phyloP scores from a whole-genome alignment of 768 basidiomycete species.

The Tricholoma hemisulphureum region DNA sequence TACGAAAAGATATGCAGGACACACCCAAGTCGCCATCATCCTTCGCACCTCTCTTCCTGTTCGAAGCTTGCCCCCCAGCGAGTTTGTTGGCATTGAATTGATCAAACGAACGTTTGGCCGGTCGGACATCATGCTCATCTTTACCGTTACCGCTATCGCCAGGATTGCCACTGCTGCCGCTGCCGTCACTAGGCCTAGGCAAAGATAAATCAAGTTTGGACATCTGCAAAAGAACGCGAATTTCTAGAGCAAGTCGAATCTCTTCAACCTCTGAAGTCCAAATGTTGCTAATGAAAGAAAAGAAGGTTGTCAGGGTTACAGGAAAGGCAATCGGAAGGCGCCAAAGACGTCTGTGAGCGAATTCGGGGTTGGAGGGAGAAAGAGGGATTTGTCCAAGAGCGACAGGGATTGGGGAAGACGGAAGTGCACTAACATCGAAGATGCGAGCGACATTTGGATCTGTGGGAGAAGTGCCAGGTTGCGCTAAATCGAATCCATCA shows the following conservation, averaged over 20 bases:
- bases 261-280: background rate
- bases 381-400: background rate
- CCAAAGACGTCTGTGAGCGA: background rate
- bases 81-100: too few relatives aligned
- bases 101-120: too few relatives aligned
- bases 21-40: background rate
- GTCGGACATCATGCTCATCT: background rate
- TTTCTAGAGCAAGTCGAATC: background rate
- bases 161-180: too few relatives aligned
- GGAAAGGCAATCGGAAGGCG: background rate
- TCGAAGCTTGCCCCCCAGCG: background rate
- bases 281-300: background rate
- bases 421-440: background rate
- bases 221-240: background rate
- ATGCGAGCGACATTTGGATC: background rate
- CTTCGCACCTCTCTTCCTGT: background rate
- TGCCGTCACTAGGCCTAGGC: too few relatives aligned
- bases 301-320: too few relatives aligned
- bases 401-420: background rate
- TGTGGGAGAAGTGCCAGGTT: background rate
- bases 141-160: background rate
- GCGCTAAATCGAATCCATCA: background rate
- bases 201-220: too few relatives aligned
- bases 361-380: background rate
- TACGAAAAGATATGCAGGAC: background rate